Percentiles rank a stretch among this genome's conserved stretches.
Conservation (phyloP, 768 basidiomycete genomes). For the Boletus reticuloceps region DNA sequence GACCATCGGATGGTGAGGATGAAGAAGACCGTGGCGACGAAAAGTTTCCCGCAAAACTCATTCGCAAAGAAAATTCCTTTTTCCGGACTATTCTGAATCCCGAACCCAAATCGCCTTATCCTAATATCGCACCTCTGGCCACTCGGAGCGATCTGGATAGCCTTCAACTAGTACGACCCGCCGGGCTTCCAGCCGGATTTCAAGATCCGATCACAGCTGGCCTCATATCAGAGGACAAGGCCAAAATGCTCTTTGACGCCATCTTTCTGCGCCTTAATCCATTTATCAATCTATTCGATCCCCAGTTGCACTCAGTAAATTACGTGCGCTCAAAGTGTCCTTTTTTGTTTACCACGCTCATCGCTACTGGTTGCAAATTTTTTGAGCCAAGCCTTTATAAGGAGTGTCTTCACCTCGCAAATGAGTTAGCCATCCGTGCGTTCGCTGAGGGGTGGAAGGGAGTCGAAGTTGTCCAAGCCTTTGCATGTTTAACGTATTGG, state of each 20-base stretch:
- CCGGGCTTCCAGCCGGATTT: constrained; percentile 39
- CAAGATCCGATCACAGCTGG: constrained; percentile 73
- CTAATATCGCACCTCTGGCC: constrained; percentile 26
- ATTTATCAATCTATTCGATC: constrained; percentile 87
- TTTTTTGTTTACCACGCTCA: constrained; percentile 79
- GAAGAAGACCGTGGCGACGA: constrained; percentile 68
- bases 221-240: constrained; percentile 66
- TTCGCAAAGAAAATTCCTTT: constrained; percentile 75
- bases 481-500: constrained; percentile 89
- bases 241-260: constrained; percentile 69
- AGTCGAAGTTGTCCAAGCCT: constrained; percentile 87
- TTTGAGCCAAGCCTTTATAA: constrained; percentile 69
- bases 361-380: constrained; percentile 85
- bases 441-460: constrained; percentile 77
- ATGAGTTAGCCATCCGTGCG: constrained; percentile 72
- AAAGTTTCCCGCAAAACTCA: constrained; percentile 73
- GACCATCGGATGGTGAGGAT: constrained; percentile 46
- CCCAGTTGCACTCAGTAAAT: constrained; percentile 72
- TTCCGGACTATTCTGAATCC: constrained; percentile 84
- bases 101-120: constrained; percentile 45
- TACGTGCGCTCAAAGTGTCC: constrained; percentile 81
- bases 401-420: constrained; percentile 66
- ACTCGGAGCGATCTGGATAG: constrained; percentile 35
- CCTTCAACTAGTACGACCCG: constrained; percentile 34
- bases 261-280: constrained; percentile 85